Evolutionary conservation across 1,284 basidiomycete genomes (phyloP).

Genomic region (Irpex sp.): DNA sequence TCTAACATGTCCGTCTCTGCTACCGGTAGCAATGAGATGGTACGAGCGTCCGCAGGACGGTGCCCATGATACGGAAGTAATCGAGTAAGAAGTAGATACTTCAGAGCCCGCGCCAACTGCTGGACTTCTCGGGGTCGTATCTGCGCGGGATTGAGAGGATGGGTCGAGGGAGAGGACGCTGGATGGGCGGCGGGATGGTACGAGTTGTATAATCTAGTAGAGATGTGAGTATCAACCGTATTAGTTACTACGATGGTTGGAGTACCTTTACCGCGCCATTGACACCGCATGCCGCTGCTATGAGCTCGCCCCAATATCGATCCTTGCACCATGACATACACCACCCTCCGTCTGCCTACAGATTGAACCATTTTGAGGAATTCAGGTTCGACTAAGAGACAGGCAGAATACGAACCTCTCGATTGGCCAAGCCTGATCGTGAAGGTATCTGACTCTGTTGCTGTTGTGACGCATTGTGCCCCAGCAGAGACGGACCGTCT

Average conservation of each 20-base stretch:
- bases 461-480: slow-evolving; percentile 60
- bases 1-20: slow-evolving; percentile 80
- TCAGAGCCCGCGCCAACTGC: slow-evolving; percentile 27
- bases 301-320: slow-evolving; percentile 86
- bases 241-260: not conserved
- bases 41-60: slow-evolving; percentile 89
- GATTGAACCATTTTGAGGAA: not conserved
- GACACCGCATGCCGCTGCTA: slow-evolving; percentile 74
- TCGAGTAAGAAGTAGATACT: slow-evolving; percentile 46
- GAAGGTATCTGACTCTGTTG: slow-evolving; percentile 36
- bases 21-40: slow-evolving; percentile 87
- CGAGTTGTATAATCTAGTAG: slow-evolving; percentile 54
- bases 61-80: slow-evolving; percentile 86
- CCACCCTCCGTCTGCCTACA: slow-evolving; percentile 82
- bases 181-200: slow-evolving; percentile 43
- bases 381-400: too few species aligned
- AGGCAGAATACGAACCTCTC: slow-evolving; percentile 38
- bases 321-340: slow-evolving; percentile 93
- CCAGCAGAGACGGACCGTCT: slow-evolving; percentile 55
- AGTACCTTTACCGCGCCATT: slow-evolving; percentile 72
- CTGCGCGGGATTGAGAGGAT: slow-evolving; percentile 25
- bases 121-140: slow-evolving; percentile 19
- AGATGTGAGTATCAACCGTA: not conserved
- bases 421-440: slow-evolving; percentile 55
- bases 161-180: slow-evolving; percentile 32